A percentile compares a stretch with the other conserved stretches of the same genome.
These are phyloP conservation scores for Strobilomyces confusus DNA, from an alignment of 768 basidiomycete species.

Conservation along the genomic window DNA sequence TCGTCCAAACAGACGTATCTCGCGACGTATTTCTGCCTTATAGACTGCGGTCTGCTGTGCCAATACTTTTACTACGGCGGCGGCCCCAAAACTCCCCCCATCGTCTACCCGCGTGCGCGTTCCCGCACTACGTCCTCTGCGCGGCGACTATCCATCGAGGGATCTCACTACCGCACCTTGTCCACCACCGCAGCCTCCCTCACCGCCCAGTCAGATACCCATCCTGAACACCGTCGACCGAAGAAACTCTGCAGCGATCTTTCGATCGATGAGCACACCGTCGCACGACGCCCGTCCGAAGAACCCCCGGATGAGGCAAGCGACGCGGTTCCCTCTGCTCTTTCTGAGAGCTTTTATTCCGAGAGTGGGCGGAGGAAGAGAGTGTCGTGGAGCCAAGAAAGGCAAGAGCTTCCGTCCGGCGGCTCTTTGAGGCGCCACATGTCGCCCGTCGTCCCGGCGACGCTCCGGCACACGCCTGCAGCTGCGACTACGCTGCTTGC, in stretches of 20 bases:
- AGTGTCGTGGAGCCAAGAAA: slow-evolving; percentile 73
- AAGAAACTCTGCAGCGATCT: slow-evolving; percentile 27
- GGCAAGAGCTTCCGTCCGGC: slow-evolving; percentile 41
- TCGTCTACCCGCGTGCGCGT: slow-evolving; percentile 37
- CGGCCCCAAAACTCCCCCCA: slow-evolving; percentile 32
- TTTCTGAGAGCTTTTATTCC: slow-evolving; percentile 77
- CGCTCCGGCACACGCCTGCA: slow-evolving; percentile 29
- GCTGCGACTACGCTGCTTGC: slow-evolving; percentile 22
- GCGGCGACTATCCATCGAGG: slow-evolving; percentile 50
- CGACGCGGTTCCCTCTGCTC: slow-evolving; percentile 49
- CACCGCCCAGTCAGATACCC: slow-evolving; percentile 57
- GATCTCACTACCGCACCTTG: slow-evolving; percentile 64
- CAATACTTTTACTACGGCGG: slow-evolving; percentile 81
- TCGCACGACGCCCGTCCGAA: slow-evolving; percentile 19
- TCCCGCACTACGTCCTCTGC: slow-evolving; percentile 40
- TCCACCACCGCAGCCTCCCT: slow-evolving; percentile 66
- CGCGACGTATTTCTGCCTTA: slow-evolving; percentile 83
- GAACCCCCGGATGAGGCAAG: slow-evolving; percentile 40
- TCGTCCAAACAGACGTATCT: slow-evolving; percentile 65
- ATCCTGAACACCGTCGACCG: slow-evolving; percentile 30
- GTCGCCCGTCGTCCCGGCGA: slow-evolving; percentile 30
- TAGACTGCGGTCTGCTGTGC: slow-evolving; percentile 70
- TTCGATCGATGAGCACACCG: slow-evolving; percentile 17
- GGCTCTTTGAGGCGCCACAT: slow-evolving; percentile 41
- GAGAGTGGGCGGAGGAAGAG: slow-evolving; percentile 58